Evolutionary conservation across 2,329 filamentous ascomycete genomes (phyloP), one percentile per base, ranked within the genome.

Genomic region (Cladosporium cucumerinum): DNA sequence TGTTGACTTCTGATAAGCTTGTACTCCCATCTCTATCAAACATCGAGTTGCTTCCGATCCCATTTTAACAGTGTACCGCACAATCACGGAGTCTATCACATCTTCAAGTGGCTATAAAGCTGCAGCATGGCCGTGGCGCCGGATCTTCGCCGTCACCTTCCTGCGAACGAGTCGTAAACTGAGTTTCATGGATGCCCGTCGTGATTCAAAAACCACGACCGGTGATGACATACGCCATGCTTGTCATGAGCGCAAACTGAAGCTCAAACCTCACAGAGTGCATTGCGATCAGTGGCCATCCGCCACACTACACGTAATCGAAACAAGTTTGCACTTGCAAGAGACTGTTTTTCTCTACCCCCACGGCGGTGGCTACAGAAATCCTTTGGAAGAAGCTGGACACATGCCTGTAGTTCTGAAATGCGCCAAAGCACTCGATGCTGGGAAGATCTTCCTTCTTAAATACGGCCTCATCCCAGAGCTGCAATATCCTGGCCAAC

Each of bases 281-380:
- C 23, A 5, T 32, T 61, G 46, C 28, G 58, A 49, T 14, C 14
- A 52, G 18, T 51, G 32, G 28, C 58, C 58, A 10, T 48, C 46
- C 28, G 46, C 46, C 4, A 52, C 32, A 28, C 14, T 61, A 7
- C 58, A 61, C 18, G 58, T 52, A 21, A 28, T 39, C 21, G 32
- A 26, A 11, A 16, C 30, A 12, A 26, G 21, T 3, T 14, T 10
- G 21, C 43, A 51, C 32, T 26, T 11, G 26, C 39, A n/a, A 5
- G 39, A 32, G 11, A 18, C 12, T 18, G 61, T 78, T 1, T 70
- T 83, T 6, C 68, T 84, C 1, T 83, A 80, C 68, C 79, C 81
- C 60, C 81, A 84, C 67, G 82, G 81, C 16, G 86, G 86, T 52
- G 86, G 86, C 4, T 88, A 85, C 69, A 80, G 79, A 2, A 65